phyloP scores from a whole-genome alignment of 345 rosid species.

The Atalantia buxifolia region DNA sequence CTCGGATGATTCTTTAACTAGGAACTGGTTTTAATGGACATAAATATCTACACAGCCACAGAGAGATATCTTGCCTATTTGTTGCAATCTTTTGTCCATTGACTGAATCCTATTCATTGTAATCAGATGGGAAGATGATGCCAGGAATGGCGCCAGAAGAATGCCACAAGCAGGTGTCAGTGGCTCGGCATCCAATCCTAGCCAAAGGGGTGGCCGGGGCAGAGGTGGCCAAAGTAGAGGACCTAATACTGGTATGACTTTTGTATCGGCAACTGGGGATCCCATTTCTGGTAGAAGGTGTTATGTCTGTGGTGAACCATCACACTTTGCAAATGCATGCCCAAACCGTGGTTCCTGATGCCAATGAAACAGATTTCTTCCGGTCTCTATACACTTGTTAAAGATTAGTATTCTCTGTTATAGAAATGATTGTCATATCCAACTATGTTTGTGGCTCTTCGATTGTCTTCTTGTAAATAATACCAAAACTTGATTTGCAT shows the following conservation, averaged over 20 bases:
- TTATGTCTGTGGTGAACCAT: slow-evolving; percentile 88
- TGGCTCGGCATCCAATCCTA: slow-evolving; percentile 29
- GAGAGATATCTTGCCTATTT: background rate
- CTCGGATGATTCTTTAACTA: background rate
- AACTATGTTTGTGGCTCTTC: background rate
- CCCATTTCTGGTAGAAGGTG: slow-evolving; percentile 74
- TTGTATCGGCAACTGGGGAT: slow-evolving; percentile 89
- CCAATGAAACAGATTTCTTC: background rate
- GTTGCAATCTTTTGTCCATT: background rate
- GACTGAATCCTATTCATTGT: background rate
- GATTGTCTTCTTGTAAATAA: background rate
- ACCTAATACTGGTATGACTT: slow-evolving; percentile 37
- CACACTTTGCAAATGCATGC: slow-evolving; percentile 85
- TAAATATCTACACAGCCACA: background rate
- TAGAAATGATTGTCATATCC: background rate
- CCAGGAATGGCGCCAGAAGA: slow-evolving; percentile 43
- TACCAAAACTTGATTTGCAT: too few species aligned
- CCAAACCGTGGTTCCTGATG: slow-evolving; percentile 58
- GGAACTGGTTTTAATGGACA: background rate
- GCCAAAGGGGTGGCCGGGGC: slow-evolving; percentile 49
- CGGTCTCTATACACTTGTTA: background rate
- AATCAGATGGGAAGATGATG: slow-evolving; percentile 85
- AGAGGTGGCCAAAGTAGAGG: slow-evolving; percentile 40
- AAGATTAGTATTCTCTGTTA: background rate
- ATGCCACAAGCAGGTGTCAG: slow-evolving; percentile 10